Evolutionary conservation across 495 filamentous ascomycete species (phyloP), one percentile per base, ranked within the genome.

Genomic region (Penicillium desertorum): DNA sequence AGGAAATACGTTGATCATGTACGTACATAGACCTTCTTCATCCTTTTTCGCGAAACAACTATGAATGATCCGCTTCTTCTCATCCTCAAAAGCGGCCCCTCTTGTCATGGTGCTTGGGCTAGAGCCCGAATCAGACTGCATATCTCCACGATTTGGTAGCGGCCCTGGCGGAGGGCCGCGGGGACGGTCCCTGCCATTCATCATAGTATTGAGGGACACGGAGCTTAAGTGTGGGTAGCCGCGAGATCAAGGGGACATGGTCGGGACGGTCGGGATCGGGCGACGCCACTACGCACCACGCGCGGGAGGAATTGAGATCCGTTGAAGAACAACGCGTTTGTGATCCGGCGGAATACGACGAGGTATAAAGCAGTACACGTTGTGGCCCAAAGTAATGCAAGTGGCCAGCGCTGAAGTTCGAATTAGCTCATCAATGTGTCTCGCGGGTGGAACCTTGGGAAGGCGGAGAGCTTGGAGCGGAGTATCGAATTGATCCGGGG

Each of bases 21-120:
- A 55, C 87, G 65, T 85, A 92, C 89, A 79, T 43, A 86, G 83
- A 46, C 90, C 91, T 71, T 92, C 89, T 34, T 79, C 80, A 65
- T 98, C 94, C 65, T 85, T 86, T 78, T 92, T 97, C 54, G 79
- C 80, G 73, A 96, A 98, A 73, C 90, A 96, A 66, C 89, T 96
- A 57, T 90, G 85, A 34, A 93, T 89, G 52, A 98, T 96, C 60
- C 94, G 82, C 71, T 79, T 82, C 82, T 96, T 96, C 77, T 98
- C 94, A 62, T 98, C 91, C 71, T 98, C 92, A 69, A 96, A 98
- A 62, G 83, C 82, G 75, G 96, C 90, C 9, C 93, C 93, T 70
- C 90, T 86, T 53, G 78, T 88, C 76, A 82, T 74, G 34, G 66
- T 51, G 43, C 58, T 61, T 30, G 75, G 71, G 32, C 63, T 68